phyloP scores from a whole-genome alignment of 306 rosid genomes.

The Hylodesmum podocarpum region DNA sequence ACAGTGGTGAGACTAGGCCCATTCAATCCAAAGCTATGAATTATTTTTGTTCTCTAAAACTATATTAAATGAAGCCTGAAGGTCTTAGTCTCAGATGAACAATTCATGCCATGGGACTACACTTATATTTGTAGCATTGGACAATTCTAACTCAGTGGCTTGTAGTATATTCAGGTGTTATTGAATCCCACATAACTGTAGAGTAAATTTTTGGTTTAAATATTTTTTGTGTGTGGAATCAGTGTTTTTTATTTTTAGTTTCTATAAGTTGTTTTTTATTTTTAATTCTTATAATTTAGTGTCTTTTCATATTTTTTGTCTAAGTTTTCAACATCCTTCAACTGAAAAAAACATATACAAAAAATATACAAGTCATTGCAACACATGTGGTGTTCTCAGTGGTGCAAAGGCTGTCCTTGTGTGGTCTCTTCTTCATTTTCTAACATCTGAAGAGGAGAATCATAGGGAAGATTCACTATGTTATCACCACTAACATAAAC shows the following conservation, averaged over 20 bases:
- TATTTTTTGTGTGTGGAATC: too few relatives aligned
- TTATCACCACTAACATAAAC: slow-evolving; percentile 49
- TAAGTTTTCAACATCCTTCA: not conserved
- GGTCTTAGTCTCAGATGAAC: not conserved
- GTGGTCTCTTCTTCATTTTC: slow-evolving; percentile 37
- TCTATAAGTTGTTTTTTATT: too few relatives aligned
- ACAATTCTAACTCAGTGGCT: not conserved
- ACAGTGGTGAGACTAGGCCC: not conserved
- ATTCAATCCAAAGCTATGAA: not conserved
- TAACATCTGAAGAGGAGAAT: slow-evolving; percentile 31
- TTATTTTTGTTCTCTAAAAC: not conserved
- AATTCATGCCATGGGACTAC: not conserved
- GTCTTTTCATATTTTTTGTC: too few relatives aligned
- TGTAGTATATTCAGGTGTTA: not conserved
- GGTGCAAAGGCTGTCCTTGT: slow-evolving; percentile 36
- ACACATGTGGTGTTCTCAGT: not conserved
- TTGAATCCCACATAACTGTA: not conserved
- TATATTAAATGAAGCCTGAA: not conserved
- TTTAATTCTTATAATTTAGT: too few relatives aligned
- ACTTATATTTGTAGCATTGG: not conserved
- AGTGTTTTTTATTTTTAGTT: too few relatives aligned
- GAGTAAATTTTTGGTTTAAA: not conserved
- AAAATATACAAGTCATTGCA: not conserved
- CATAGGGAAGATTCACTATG: slow-evolving; percentile 27
- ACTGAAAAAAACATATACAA: not conserved